Percentiles rank a stretch among this genome's conserved stretches.
Conservation (phyloP, 139 green algal genomes). For the Pseudopediastrum boryanum region DNA sequence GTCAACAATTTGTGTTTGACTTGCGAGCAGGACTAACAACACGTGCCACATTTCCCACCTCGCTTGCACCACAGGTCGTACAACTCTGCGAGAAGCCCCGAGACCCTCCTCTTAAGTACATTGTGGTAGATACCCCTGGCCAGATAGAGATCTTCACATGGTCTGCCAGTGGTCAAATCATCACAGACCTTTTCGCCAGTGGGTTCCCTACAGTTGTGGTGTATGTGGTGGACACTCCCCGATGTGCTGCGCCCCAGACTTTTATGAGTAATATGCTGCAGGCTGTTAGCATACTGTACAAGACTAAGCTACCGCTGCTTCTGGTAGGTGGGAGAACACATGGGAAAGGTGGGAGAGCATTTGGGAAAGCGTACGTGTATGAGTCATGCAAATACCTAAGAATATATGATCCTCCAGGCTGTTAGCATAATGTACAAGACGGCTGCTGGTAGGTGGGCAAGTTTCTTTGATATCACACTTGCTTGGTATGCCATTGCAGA, state of each 20-base stretch:
- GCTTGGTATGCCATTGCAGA: no score
- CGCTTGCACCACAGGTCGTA: constrained; percentile 68
- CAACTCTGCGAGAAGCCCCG: constrained; percentile 79
- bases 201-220: constrained; percentile 88
- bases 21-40: no score
- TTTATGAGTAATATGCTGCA: constrained; percentile 99
- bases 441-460: no score
- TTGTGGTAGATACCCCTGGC: constrained; percentile 95
- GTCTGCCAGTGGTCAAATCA: constrained; percentile 67
- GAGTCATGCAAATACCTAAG: no score
- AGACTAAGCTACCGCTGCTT: constrained; percentile 92
- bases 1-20: no score
- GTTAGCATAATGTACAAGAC: no score
- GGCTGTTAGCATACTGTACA: constrained; percentile 94
- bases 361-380: no score
- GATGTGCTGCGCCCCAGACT: constrained; percentile 79
- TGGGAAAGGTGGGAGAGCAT: no score
- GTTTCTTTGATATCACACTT: no score
- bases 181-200: constrained; percentile 86
- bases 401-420: no score
- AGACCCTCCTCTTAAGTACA: constrained; percentile 77
- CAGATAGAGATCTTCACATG: constrained; percentile 99
- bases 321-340: constrained; percentile 68
- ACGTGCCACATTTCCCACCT: no score
- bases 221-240: constrained; percentile 95